These are phyloP conservation scores for Helminthosporium solani DNA, from an alignment of 2,329 filamentous ascomycete genomes.

Conservation along the genomic window DNA sequence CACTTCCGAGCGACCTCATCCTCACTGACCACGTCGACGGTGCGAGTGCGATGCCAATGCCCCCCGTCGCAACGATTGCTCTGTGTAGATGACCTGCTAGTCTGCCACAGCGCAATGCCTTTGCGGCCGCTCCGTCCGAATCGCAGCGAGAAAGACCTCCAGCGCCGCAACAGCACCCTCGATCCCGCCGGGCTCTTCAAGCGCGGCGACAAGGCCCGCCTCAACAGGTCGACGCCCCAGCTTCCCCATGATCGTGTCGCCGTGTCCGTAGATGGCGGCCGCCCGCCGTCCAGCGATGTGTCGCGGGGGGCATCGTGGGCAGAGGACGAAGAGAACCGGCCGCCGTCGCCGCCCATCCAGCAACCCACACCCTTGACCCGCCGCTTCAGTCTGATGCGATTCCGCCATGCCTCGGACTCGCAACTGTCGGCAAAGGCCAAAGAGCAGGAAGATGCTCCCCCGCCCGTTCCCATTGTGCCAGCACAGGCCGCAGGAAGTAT, in stretches of 20 bases:
- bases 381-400: slow-evolving; percentile 70
- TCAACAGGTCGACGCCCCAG: slow-evolving; percentile 27
- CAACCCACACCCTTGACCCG: slow-evolving; percentile 44
- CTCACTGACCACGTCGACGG: slow-evolving; percentile 16
- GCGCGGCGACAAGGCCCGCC: slow-evolving; percentile 30
- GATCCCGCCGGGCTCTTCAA: slow-evolving; percentile 43
- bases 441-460: slow-evolving; percentile 64
- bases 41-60: slow-evolving; percentile 40
- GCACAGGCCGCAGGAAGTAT: slow-evolving; percentile 24
- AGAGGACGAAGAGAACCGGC: slow-evolving; percentile 19
- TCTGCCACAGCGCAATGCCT: slow-evolving; percentile 42
- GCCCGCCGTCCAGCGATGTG: slow-evolving; percentile 29
- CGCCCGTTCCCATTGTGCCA: slow-evolving; percentile 46
- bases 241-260: slow-evolving; percentile 29
- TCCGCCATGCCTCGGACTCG: slow-evolving; percentile 90
- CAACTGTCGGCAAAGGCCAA: slow-evolving; percentile 77
- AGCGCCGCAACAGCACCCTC: slow-evolving; percentile 48
- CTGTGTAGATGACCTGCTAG: slow-evolving; percentile 40
- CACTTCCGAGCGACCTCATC: slow-evolving; percentile 18
- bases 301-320: slow-evolving; percentile 20
- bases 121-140: slow-evolving; percentile 40
- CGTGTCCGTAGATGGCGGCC: slow-evolving; percentile 38
- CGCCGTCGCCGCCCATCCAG: slow-evolving; percentile 36
- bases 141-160: slow-evolving; percentile 45
- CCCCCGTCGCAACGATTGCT: slow-evolving; percentile 16